phyloP scores from a whole-genome alignment of 1,284 basidiomycete species.

The Ganoderma sinense region DNA sequence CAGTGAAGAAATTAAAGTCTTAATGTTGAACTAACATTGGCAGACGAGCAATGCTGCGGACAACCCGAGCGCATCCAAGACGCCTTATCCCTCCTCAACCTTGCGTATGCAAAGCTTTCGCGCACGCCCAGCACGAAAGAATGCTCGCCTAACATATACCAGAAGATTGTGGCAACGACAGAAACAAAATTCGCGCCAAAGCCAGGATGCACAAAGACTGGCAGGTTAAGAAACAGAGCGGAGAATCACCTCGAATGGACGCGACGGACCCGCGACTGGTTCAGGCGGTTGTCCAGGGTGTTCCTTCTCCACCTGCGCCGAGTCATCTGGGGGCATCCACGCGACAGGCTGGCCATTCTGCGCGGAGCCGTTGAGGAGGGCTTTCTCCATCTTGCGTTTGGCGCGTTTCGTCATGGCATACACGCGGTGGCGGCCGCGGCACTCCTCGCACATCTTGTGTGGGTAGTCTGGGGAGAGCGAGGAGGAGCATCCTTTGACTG shows the following conservation, averaged over 20 bases:
- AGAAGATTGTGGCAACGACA: neutral
- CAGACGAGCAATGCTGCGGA: neutral
- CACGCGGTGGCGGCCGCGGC: slow-evolving; percentile 56
- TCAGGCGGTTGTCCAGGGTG: slow-evolving; percentile 9
- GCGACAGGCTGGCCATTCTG: slow-evolving; percentile 38
- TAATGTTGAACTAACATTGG: neutral
- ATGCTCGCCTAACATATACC: neutral
- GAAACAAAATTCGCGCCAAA: neutral
- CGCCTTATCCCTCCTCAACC: neutral
- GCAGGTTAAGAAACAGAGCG: neutral
- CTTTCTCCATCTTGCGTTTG: slow-evolving; percentile 60
- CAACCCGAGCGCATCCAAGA: neutral
- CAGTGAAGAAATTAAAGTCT: neutral
- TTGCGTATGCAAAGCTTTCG: neutral
- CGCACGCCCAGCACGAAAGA: neutral
- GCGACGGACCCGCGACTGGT: slow-evolving; percentile 22
- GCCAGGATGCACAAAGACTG: neutral
- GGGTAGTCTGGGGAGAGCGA: slow-evolving; percentile 36
- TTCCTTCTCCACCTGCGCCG: slow-evolving; percentile 20
- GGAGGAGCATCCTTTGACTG: slow-evolving; percentile 43
- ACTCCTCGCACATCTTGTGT: slow-evolving; percentile 62
- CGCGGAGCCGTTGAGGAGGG: slow-evolving; percentile 40
- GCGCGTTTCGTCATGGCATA: slow-evolving; percentile 61
- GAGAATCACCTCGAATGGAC: slow-evolving; percentile 16
- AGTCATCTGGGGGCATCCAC: slow-evolving; percentile 40